Evolutionary conservation across 2,329 filamentous ascomycete genomes (phyloP), one percentile per base, ranked within the genome.

Genomic region (Aschersonia sp.): DNA sequence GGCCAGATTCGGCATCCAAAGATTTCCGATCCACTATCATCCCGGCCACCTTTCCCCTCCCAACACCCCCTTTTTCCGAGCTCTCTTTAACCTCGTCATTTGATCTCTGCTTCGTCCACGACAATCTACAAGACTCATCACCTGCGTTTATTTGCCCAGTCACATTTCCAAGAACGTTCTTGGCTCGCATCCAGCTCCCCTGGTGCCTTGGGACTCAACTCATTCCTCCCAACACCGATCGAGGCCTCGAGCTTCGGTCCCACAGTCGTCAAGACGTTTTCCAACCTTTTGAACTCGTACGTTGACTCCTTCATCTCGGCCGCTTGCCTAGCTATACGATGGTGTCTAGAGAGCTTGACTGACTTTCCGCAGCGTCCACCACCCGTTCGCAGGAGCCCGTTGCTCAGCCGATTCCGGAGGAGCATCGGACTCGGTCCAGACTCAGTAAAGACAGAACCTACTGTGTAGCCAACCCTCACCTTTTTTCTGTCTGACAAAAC

Each of bases 251-350:
- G 48, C 60, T 64, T 68, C 80, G 79, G 71, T 84, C 81, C 70
- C 68, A 62, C 62, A 67, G 66, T 69, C 82, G 84, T 78, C 87
- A 95, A 86, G 73, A 95, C 88, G 89, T 96, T 95, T 84, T 91
- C 89, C 77, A 96, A 94, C 74, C 84, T 94, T 61, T 84, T 96
- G 59, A 92, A 92, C 80, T 95, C 89, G 89, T 95, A 78, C 68
- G 88, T 64, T 20, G 57, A 35, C 6, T 12, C 30, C 12, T 46
- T 35, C 3, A 41, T 49, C 30, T 9, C 40, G 10, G 10, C 40
- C 10, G 20, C 9, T 7, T 38, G 12, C 35, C 35, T 12, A 38
- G 12, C 35, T 7, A 12, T 7, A 42, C 20, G 9, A 6, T 42
- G 6, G 10, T 12, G 40, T 12, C 10, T 5, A n/a, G 20, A n/a